Evolutionary conservation across 73 alveolate species (phyloP).

Genomic region (Breviolum minutum): DNA sequence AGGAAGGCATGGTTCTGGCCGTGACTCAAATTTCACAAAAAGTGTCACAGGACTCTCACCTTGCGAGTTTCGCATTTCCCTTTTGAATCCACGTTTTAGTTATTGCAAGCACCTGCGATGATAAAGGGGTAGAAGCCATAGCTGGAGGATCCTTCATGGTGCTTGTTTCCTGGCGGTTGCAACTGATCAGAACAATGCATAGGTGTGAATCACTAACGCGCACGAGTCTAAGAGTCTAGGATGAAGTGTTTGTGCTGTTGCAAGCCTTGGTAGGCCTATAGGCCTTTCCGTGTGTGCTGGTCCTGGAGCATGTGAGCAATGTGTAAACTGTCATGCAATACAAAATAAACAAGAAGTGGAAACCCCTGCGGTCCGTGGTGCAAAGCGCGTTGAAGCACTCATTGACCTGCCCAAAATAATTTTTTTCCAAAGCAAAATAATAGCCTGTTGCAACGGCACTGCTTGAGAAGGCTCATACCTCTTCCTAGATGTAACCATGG

Average conservation of each 20-base stretch:
- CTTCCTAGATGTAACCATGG: background rate
- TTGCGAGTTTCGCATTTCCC: background rate
- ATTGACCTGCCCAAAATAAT: no score
- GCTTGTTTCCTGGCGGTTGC: background rate
- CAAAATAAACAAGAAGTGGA: no score
- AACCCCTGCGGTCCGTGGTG: no score
- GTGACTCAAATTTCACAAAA: background rate
- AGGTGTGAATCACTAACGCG: no score
- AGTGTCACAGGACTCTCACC: background rate
- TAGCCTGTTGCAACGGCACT: background rate
- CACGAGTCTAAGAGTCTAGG: no score
- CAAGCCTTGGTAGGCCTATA: no score
- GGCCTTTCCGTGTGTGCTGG: no score
- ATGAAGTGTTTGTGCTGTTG: no score
- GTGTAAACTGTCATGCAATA: background rate
- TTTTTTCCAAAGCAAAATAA: background rate
- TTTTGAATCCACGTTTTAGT: background rate
- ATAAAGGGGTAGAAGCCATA: background rate
- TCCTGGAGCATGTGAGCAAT: background rate
- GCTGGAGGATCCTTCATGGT: background rate
- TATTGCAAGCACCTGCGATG: background rate
- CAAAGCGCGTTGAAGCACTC: no score
- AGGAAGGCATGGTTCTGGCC: conserved; percentile 49
- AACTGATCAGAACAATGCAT: background rate
- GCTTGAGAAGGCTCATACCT: background rate